phyloP scores from a whole-genome alignment of 371 early-diverging fungal species.

The Mortierella sp. region DNA sequence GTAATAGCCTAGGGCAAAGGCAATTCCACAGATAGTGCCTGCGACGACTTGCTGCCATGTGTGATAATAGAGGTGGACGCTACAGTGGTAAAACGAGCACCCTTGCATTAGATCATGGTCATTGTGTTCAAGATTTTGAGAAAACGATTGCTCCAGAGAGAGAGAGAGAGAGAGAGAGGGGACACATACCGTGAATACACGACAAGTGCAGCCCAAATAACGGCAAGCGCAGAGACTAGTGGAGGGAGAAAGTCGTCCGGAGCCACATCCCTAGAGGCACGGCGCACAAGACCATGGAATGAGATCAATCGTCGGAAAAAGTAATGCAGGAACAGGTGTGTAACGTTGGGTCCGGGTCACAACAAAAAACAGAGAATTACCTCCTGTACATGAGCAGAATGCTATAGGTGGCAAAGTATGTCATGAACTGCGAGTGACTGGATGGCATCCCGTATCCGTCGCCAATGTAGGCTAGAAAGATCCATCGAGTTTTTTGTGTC shows the following conservation, averaged over 20 bases:
- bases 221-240: conserved; percentile 8
- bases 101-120: not conserved
- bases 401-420: conserved; percentile 79
- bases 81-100: conserved; percentile 26
- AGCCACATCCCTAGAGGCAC: conserved; percentile 1
- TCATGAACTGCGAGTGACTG: conserved; percentile 93
- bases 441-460: conserved; percentile 96
- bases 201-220: conserved; percentile 34
- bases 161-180: too few relatives aligned
- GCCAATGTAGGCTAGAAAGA: conserved; percentile 72
- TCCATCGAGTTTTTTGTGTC: too few relatives aligned
- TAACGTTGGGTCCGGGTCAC: not conserved
- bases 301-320: too few relatives aligned
- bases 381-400: conserved; percentile 67
- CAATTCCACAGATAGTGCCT: conserved; percentile 71
- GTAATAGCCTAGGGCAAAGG: conserved; percentile 75
- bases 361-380: conserved; percentile 24
- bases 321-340: too few relatives aligned
- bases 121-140: not conserved
- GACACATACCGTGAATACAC: conserved; percentile 50
- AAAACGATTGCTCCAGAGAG: not conserved
- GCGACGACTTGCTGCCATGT: conserved; percentile 78
- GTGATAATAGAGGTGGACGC: conserved; percentile 89
- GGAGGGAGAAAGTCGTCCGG: conserved; percentile 25
- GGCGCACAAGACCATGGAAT: not conserved